These are phyloP conservation scores for Paecilomyces dactylethromorphus DNA, from an alignment of 2,329 filamentous ascomycete genomes.

Conservation along the genomic window DNA sequence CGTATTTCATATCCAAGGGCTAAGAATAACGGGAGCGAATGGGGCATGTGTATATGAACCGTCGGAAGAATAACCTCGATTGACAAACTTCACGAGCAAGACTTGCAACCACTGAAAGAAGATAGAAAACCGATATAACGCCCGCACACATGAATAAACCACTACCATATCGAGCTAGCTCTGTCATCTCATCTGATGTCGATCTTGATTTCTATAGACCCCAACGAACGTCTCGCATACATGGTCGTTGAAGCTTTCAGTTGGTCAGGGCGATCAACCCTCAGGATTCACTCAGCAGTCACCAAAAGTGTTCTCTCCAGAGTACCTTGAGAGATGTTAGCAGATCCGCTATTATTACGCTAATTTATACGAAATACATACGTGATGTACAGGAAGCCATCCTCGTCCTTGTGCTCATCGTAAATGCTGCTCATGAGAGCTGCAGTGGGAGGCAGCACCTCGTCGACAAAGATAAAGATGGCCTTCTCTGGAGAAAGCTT, in stretches of 20 bases:
- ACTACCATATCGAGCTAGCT: constrained; percentile 1
- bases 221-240: neutral
- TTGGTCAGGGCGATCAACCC: neutral
- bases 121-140: constrained; percentile 1
- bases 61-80: neutral
- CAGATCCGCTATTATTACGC: neutral
- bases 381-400: constrained; percentile 97
- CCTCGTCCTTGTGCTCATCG: constrained; percentile 91
- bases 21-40: neutral
- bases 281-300: constrained; percentile 16
- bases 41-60: neutral
- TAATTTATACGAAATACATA: constrained; percentile 38
- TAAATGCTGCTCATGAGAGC: constrained; percentile 99
- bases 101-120: neutral
- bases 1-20: neutral
- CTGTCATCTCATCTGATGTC: constrained; percentile 1
- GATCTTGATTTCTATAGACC: neutral
- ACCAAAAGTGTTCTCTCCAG: constrained; percentile 98
- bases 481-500: constrained; percentile 99
- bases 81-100: neutral
- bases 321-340: constrained; percentile 56
- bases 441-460: constrained; percentile 91
- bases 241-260: neutral
- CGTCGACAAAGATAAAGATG: constrained; percentile 99
- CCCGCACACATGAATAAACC: constrained; percentile 1